Base-by-base conservation (phyloP, 257 asterid genomes). In the Leonotis leonurus region DNA sequence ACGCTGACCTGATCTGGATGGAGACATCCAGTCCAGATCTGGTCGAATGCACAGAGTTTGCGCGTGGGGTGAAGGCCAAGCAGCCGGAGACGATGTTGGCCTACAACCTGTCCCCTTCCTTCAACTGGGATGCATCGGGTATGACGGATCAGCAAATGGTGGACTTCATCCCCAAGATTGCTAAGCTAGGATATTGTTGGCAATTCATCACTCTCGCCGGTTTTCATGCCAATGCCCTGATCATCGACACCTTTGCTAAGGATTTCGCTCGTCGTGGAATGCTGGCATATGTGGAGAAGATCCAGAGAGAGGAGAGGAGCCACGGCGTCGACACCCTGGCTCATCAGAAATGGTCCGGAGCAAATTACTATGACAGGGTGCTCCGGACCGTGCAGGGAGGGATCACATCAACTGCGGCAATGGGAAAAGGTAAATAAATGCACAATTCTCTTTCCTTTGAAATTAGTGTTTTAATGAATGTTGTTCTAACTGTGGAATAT, bases 281-380 rank as follows among this genome's bases (percentile, higher is more conserved):
- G 97, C 69, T 85, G 50, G 99, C 99, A 0, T 93, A 89, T 18
- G 99, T 93, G 2, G 97, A 93, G 89, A 89, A 74, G 39, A 89
- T 93, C 27, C 99, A 93, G 73, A 85, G 97, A 77, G 92, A 93
- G 67, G 97, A 93, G 29, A 77, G 97, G 78, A 80, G 12, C 3
- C 69, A 93, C 59, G 99, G 92, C 1, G 97, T 89, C n/a, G 99
- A 89, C n/a, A 93, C 99, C 2, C 56, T 93, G 82, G 96, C 99
- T 56, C 97, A 93, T 69, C 99, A 93, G 77, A 89, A 93, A 48
- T 93, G 99, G 99, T 93, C 97, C 29, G 99, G 97, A 12, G 99
- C 97, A 3, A 93, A 89, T 78, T 89, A 89, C 78, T 89, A 93
- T 55, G 99, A 93, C 22, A 80, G 87, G 40, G 95, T 93, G 29